phyloP scores from a whole-genome alignment of 2,329 filamentous ascomycete species.

The Truncatella angustata region DNA sequence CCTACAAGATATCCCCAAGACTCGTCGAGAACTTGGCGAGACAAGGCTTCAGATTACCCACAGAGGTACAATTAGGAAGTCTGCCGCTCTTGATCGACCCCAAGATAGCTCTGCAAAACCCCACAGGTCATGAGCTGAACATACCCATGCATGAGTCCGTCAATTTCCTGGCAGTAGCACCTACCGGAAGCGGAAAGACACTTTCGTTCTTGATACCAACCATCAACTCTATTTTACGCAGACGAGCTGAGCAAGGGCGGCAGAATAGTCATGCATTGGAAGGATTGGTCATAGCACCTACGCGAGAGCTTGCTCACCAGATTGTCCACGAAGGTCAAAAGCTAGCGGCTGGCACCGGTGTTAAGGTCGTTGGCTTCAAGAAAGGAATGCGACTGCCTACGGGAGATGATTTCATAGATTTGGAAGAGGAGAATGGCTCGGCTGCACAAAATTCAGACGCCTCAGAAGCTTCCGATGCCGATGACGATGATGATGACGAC shows the following conservation, averaged over 20 bases:
- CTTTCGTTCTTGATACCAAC: conserved; percentile 87
- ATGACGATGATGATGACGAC: conserved; percentile 28
- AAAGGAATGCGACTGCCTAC: conserved; percentile 75
- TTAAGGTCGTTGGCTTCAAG: conserved; percentile 78
- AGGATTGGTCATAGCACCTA: conserved; percentile 73
- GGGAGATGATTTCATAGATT: conserved; percentile 34
- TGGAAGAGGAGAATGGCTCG: conserved; percentile 14
- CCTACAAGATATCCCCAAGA: conserved; percentile 71
- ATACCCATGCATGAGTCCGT: conserved; percentile 37
- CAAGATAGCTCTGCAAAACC: conserved; percentile 42
- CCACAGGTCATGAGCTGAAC: conserved; percentile 32
- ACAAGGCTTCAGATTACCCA: conserved; percentile 86
- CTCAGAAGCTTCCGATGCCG: conserved; percentile 15
- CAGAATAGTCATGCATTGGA: conserved; percentile 54
- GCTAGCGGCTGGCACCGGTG: conserved; percentile 70
- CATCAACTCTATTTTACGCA: conserved; percentile 70
- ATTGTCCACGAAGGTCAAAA: conserved; percentile 87
- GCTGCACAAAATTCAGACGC: conserved; percentile 6
- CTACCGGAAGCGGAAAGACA: conserved; percentile 96
- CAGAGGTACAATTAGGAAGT: conserved; percentile 87
- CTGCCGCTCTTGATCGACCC: conserved; percentile 73
- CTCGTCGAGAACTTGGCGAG: conserved; percentile 75
- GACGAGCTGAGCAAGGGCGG: conserved; percentile 43
- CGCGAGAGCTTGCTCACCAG: conserved; percentile 74
- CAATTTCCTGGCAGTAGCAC: conserved; percentile 84